Conservation (phyloP, 2,329 filamentous ascomycete genomes). For the Fusarium sambucinum region DNA sequence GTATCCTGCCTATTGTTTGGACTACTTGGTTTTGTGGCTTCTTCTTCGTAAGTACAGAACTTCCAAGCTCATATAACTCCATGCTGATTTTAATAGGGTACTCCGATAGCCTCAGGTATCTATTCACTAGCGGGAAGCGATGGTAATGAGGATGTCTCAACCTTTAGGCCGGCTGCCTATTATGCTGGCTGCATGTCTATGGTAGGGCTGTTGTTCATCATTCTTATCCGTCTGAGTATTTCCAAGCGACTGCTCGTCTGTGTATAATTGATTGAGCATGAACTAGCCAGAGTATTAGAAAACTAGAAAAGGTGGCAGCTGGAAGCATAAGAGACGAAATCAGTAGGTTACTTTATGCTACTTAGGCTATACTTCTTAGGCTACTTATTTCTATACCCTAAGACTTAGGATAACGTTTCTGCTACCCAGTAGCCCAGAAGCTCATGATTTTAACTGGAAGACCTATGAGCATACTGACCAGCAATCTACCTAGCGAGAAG, state of each 20-base stretch:
- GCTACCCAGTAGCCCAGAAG: too few relatives aligned
- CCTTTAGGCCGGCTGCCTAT: slow-evolving; percentile 35
- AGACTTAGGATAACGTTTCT: too few relatives aligned
- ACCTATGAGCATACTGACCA: too few relatives aligned
- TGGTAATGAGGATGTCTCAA: not conserved
- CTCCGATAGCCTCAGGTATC: slow-evolving; percentile 42
- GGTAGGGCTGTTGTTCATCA: slow-evolving; percentile 28
- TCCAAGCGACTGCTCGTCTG: not conserved
- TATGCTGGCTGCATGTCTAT: slow-evolving; percentile 38
- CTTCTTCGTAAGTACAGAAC: slow-evolving; percentile 42
- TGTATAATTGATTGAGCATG: too few relatives aligned
- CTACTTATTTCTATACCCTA: too few relatives aligned
- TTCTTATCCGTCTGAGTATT: slow-evolving; percentile 24
- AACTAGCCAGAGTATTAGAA: too few relatives aligned
- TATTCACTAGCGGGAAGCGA: slow-evolving; percentile 25
- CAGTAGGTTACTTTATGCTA: too few relatives aligned
- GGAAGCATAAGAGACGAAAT: too few relatives aligned
- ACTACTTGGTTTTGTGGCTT: slow-evolving; percentile 50
- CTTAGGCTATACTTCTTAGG: too few relatives aligned
- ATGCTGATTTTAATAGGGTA: slow-evolving; percentile 21
- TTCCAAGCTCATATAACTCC: rapidly evolving
- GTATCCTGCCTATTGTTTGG: slow-evolving; percentile 47
- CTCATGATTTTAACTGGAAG: too few relatives aligned
- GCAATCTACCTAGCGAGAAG: too few relatives aligned
- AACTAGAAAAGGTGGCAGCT: too few relatives aligned